Evolutionary conservation across 768 basidiomycete genomes (phyloP).

Genomic region (Psilocybe azurescens): DNA sequence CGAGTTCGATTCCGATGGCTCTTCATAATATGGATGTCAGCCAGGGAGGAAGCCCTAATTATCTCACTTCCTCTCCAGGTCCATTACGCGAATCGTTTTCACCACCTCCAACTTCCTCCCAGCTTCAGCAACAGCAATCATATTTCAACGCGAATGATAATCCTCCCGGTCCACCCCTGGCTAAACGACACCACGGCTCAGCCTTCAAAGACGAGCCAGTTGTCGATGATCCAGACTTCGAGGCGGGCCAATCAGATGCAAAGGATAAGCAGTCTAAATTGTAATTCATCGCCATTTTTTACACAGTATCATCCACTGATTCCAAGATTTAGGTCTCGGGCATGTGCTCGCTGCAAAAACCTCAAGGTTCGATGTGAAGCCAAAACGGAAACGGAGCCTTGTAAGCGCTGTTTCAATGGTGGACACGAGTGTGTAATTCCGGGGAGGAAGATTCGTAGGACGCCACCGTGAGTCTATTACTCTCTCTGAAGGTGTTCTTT

Average conservation of each 20-base stretch:
- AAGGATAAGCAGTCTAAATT: constrained; percentile 47
- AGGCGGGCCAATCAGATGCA: constrained; percentile 35
- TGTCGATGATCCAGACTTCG: constrained; percentile 43
- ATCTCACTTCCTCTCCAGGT: constrained; percentile 29
- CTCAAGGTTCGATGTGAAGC: constrained; percentile 80
- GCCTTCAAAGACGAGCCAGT: constrained; percentile 35
- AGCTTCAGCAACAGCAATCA: constrained; percentile 22
- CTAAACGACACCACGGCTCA: constrained; percentile 42
- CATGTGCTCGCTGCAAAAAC: constrained; percentile 74
- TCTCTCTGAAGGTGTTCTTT: background rate
- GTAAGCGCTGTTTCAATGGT: constrained; percentile 74
- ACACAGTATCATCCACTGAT: constrained; percentile 11
- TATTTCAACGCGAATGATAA: constrained; percentile 25
- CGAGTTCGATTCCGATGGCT: background rate
- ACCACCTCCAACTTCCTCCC: constrained; percentile 17
- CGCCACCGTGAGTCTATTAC: constrained; percentile 67
- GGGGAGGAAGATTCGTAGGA: constrained; percentile 81
- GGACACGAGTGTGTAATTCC: constrained; percentile 79
- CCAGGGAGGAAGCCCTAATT: constrained; percentile 15
- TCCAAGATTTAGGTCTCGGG: constrained; percentile 49
- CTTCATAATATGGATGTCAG: constrained; percentile 7
- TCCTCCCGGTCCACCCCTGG: constrained; percentile 25
- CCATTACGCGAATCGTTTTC: constrained; percentile 33
- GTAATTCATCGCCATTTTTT: constrained; percentile 31
- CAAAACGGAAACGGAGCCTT: constrained; percentile 71